phyloP scores from a whole-genome alignment of 495 filamentous ascomycete genomes.

The Evernia prunastri region DNA sequence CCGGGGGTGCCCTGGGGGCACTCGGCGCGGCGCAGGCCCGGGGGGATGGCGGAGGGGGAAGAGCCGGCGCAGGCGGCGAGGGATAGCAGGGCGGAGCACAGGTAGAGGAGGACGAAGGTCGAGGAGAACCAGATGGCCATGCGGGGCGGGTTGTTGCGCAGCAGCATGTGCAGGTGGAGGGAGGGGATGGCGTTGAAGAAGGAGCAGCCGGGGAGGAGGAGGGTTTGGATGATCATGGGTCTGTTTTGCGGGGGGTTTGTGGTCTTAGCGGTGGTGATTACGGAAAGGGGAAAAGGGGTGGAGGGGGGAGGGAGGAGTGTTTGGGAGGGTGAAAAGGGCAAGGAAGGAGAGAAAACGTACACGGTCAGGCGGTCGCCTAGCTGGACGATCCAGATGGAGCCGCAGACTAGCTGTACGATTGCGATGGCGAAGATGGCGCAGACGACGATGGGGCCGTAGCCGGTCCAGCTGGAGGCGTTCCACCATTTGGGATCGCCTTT shows the following conservation, averaged over 20 bases:
- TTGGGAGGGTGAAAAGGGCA: too few species aligned
- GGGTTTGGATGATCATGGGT: conserved; percentile 26
- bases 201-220: conserved; percentile 26
- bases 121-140: conserved; percentile 21
- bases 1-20: conserved; percentile 19
- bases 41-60: conserved; percentile 6
- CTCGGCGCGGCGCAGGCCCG: conserved; percentile 17
- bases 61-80: conserved; percentile 21
- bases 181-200: conserved; percentile 28
- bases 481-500: conserved; percentile 20
- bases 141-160: conserved; percentile 23
- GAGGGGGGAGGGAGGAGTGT: too few species aligned
- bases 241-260: neutral
- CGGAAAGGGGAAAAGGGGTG: neutral
- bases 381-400: conserved; percentile 26
- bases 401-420: conserved; percentile 23
- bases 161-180: conserved; percentile 25
- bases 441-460: conserved; percentile 26
- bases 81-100: conserved; percentile 21
- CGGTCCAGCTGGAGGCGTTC: conserved; percentile 24
- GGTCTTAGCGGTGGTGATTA: neutral
- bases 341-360: conserved; percentile 16
- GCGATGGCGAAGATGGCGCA: conserved; percentile 28
- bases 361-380: conserved; percentile 17
- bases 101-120: conserved; percentile 22